Conservation (phyloP, 495 filamentous ascomycete genomes). For the Penicillium cataractarum region DNA sequence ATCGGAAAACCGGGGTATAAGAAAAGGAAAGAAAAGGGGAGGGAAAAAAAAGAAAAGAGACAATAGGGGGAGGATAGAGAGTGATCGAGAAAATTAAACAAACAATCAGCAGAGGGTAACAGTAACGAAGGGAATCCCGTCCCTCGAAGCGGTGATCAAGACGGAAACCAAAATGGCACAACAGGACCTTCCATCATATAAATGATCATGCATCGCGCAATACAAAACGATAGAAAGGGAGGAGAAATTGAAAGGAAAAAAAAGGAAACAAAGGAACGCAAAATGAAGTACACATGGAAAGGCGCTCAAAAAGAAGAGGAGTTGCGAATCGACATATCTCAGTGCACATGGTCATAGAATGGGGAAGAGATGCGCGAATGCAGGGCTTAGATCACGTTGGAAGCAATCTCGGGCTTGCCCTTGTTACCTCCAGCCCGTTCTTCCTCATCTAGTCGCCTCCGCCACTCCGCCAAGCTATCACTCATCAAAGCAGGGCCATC, state of each 20-base stretch:
- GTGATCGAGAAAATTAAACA: slow-evolving; percentile 17
- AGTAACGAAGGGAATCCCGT: slow-evolving; percentile 29
- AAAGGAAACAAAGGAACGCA: slow-evolving; percentile 12
- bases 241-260: background rate
- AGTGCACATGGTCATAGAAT: slow-evolving; percentile 30
- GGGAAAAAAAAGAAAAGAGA: background rate
- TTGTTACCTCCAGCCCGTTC: slow-evolving; percentile 42
- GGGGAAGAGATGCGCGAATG: background rate
- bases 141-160: slow-evolving; percentile 16
- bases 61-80: slow-evolving; percentile 10
- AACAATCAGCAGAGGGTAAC: slow-evolving; percentile 12
- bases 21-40: slow-evolving; percentile 24
- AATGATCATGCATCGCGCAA: slow-evolving; percentile 27
- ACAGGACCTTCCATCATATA: slow-evolving; percentile 26
- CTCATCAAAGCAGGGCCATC: slow-evolving; percentile 57
- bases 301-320: slow-evolving; percentile 25
- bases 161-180: slow-evolving; percentile 15
- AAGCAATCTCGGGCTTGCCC: slow-evolving; percentile 13
- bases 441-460: slow-evolving; percentile 70
- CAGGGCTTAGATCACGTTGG: slow-evolving; percentile 44
- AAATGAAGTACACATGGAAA: slow-evolving; percentile 25
- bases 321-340: slow-evolving; percentile 30
- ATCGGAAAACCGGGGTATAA: slow-evolving; percentile 43
- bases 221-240: background rate
- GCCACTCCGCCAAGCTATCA: slow-evolving; percentile 73